Base-by-base conservation (phyloP, 1,139 yeast genomes). In the Geotrichum citri-aurantii region DNA sequence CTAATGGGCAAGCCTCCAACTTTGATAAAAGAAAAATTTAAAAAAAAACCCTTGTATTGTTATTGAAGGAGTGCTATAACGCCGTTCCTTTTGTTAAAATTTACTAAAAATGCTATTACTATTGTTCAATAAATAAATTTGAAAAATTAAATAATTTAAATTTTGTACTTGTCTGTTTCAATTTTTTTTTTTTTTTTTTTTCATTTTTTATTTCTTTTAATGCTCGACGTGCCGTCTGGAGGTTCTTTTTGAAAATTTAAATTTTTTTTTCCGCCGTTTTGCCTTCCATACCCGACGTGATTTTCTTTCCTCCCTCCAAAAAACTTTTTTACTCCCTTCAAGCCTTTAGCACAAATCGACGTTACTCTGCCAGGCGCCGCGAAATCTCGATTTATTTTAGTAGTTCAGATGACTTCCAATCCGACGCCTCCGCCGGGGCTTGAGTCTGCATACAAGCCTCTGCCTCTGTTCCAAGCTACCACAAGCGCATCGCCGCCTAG, bases 1-100 rank as follows among this genome's bases (percentile, higher is more conserved):
- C 75, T 91, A 73, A 69, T 44, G 24, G 52, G 17, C 2, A 8
- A 12, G 3, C 19, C 21, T 37, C 17, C 40, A 4, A n/a, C 17
- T 37, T 31, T 31, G 2, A 31, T 12, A 31, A n/a, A n/a, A n/a
- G n/a, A n/a, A n/a, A 31, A 12, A 29, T 10, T 29, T n/a, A n/a
- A n/a, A n/a, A 7, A 26, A 26, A 26, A 26, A 7, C 4, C 4
- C 29, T 26, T 4, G 7, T 26, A 26, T 26, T 26, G 29, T 26
- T n/a, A n/a, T 5, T 26, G 29, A 5, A 7, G 29, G 29, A 7
- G 7, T 26, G 29, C 29, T 4, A 5, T 7, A 5, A 26, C 29
- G 29, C 29, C 7, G 29, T 26, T 5, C 29, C 29, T 26, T 4
- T 26, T 26, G 7, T 7, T 7, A 26, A 26, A 26, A 26, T 26